phyloP scores from a whole-genome alignment of 495 filamentous ascomycete species.

The Jackrogersella multiformis region DNA sequence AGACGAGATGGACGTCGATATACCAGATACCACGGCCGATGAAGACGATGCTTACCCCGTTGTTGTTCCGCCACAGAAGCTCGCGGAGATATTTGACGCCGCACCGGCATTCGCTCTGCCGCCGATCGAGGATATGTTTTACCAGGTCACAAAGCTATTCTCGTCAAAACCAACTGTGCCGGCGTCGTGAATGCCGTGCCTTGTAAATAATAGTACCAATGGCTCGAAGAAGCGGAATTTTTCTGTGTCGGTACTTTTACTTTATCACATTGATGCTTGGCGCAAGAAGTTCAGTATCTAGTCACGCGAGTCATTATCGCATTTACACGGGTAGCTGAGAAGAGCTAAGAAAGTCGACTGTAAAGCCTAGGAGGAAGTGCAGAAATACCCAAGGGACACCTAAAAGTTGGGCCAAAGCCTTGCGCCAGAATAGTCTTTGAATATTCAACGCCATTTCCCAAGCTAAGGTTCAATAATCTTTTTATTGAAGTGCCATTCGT shows the following conservation, averaged over 20 bases:
- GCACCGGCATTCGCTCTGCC: slow-evolving; percentile 79
- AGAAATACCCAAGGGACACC: not conserved
- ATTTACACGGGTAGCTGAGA: not conserved
- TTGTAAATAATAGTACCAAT: not conserved
- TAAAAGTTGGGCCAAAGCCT: not conserved
- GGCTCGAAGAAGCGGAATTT: not conserved
- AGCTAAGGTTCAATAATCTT: not conserved
- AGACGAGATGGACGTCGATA: slow-evolving; percentile 55
- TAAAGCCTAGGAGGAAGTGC: not conserved
- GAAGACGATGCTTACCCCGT: slow-evolving; percentile 54
- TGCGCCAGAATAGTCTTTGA: not conserved
- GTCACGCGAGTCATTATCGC: not conserved
- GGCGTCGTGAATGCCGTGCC: not conserved
- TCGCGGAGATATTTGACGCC: slow-evolving; percentile 78
- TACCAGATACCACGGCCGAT: slow-evolving; percentile 46
- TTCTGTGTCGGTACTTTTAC: not conserved
- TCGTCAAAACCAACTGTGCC: slow-evolving; percentile 54
- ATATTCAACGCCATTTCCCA: not conserved
- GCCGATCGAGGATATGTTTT: slow-evolving; percentile 79
- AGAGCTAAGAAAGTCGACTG: not conserved
- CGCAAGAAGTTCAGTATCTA: not conserved
- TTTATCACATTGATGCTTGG: not conserved
- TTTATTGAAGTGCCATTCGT: not conserved
- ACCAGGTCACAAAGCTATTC: slow-evolving; percentile 72
- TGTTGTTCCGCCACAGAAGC: slow-evolving; percentile 68